Base-by-base conservation (phyloP, 768 basidiomycete genomes). In the Megacollybia marginata region DNA sequence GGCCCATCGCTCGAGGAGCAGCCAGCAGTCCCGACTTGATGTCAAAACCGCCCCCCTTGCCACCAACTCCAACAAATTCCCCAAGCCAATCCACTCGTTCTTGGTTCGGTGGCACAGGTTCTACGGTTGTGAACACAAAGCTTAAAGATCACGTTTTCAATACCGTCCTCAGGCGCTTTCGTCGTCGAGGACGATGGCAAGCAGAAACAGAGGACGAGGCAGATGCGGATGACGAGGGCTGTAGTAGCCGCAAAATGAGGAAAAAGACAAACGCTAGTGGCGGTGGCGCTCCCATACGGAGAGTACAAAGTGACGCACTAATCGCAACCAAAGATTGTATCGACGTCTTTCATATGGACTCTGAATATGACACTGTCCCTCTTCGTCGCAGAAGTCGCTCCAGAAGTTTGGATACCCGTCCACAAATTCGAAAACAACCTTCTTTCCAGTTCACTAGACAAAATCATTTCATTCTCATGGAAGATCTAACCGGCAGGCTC, bases 401-500 rank as follows among this genome's bases (percentile, higher is more conserved):
- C 31, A 67, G 67, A 45, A 68, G 69, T 44, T 54, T 68, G 53
- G 64, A 65, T 50, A 38, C 56, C 23, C 6, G 44, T 20, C 34
- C 51, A 3, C 28, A 15, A 32, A 46, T 33, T 23, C 49, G 19
- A 16, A 13, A 16, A 16, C 12, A 10, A 19, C 46, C 47, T 35
- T 20, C 47, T 36, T 55, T 44, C 42, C 52, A 44, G 35, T 70
- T 86, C 44, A 83, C 92, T 7, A 82, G 95, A 11, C 94, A 96
- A 66, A 93, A 96, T 61, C 88, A 97, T 63, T 99, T 98, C 62
- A 96, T 99, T 58, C 78, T 98, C 57, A 96, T 99, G 93, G 96
- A 99, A 67, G 96, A 99, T 61, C 72, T 99, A 44, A 99, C 96
- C 2, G 96, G 96, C 20, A 74, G 88, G 33, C 66, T 96, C 60